Conservation (phyloP, 2,329 filamentous ascomycete species). For the Alternaria ethzedia region DNA sequence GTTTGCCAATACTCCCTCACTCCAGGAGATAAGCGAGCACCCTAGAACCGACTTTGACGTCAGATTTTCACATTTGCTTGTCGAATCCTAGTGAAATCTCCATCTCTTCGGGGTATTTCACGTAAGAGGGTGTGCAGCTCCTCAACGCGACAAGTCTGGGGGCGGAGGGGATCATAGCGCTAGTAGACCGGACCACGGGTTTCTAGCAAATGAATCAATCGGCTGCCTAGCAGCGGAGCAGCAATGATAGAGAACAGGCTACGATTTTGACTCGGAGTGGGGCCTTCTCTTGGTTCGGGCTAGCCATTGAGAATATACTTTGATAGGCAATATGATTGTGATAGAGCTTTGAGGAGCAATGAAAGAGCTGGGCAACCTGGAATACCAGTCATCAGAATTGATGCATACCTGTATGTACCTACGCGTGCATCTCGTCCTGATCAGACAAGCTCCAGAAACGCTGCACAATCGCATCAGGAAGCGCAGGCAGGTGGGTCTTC, state of each 20-base stretch:
- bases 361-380: neutral
- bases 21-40: neutral
- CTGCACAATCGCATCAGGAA: neutral
- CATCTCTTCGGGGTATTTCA: neutral
- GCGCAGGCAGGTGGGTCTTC: neutral
- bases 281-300: neutral
- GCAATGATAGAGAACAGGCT: neutral
- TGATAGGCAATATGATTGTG: neutral
- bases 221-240: neutral
- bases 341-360: neutral
- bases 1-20: neutral
- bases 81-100: neutral
- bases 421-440: neutral
- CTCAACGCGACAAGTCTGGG: neutral
- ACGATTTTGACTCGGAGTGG: neutral
- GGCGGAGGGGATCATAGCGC: neutral
- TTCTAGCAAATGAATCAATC: neutral
- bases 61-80: neutral
- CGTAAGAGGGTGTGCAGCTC: neutral
- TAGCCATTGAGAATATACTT: neutral
- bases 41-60: neutral
- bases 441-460: neutral
- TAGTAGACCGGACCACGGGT: neutral
- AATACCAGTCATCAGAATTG: no score
- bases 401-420: no score